phyloP scores from a whole-genome alignment of 805 yeast genomes.

The Candida glaebosa region DNA sequence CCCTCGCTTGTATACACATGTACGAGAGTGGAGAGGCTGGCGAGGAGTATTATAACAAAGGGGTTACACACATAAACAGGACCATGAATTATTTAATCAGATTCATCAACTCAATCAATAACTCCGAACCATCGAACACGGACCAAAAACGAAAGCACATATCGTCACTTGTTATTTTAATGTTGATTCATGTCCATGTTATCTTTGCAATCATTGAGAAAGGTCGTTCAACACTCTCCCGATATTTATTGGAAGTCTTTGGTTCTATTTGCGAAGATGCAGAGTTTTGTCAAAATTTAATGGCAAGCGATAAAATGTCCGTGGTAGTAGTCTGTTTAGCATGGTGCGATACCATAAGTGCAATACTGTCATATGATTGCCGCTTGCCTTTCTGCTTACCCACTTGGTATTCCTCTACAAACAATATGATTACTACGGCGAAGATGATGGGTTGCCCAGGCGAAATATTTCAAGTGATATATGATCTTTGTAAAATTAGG shows the following conservation, averaged over 20 bases:
- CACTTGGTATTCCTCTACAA: conserved; percentile 48
- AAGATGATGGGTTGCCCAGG: conserved; percentile 62
- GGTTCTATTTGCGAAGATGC: conserved; percentile 46
- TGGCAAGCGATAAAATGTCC: conserved; percentile 46
- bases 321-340: conserved; percentile 50
- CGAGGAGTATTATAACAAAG: conserved; percentile 48
- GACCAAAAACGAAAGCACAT: conserved; percentile 16
- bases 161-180: conserved; percentile 40
- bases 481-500: conserved; percentile 40
- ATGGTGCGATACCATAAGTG: conserved; percentile 59
- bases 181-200: conserved; percentile 52
- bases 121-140: conserved; percentile 3
- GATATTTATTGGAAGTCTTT: conserved; percentile 48
- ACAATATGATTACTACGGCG: conserved; percentile 44
- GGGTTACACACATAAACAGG: conserved; percentile 51
- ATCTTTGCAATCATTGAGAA: conserved; percentile 52
- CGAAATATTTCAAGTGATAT: conserved; percentile 47
- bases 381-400: conserved; percentile 51
- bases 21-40: conserved; percentile 51
- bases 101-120: conserved; percentile 24
- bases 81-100: conserved; percentile 54
- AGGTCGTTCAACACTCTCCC: conserved; percentile 49
- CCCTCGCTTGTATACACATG: conserved; percentile 55
- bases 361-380: conserved; percentile 55
- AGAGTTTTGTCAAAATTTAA: conserved; percentile 37